Evolutionary conservation across 1,139 yeast genomes (phyloP).

Genomic region (Taiozyma sp.): DNA sequence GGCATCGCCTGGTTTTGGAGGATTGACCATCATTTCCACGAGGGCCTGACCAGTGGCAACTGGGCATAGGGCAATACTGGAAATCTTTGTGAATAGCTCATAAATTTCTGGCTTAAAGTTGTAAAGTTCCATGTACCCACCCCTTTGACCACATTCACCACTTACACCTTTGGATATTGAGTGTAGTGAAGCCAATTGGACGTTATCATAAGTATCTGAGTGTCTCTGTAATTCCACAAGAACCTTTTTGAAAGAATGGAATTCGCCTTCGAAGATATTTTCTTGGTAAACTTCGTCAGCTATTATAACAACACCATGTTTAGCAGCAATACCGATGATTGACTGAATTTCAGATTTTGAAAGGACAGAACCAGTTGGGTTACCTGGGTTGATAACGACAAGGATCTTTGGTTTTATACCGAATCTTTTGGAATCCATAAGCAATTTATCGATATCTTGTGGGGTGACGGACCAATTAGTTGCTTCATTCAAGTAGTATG

Average conservation of each 20-base stretch:
- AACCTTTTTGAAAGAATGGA: conserved; percentile 62
- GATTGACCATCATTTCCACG: conserved; percentile 89
- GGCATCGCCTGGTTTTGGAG: conserved; percentile 72
- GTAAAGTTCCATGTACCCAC: conserved; percentile 93
- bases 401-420: conserved; percentile 70
- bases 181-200: conserved; percentile 89
- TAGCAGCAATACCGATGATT: conserved; percentile 74
- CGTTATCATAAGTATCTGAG: conserved; percentile 54
- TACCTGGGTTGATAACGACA: conserved; percentile 95
- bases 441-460: conserved; percentile 51
- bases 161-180: conserved; percentile 95
- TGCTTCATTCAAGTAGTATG: conserved; percentile 81
- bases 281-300: conserved; percentile 99
- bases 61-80: conserved; percentile 87
- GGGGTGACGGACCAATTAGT: conserved; percentile 83
- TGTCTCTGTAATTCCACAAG: conserved; percentile 54
- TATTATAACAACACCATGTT: conserved; percentile 75
- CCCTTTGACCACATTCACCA: conserved; percentile 99
- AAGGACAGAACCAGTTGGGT: conserved; percentile 91
- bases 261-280: conserved; percentile 67
- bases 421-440: conserved; percentile 43
- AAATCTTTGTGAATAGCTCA: conserved; percentile 72
- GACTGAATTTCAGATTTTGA: conserved; percentile 58
- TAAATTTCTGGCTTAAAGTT: conserved; percentile 71
- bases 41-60: conserved; percentile 93